Percentiles rank a stretch among this genome's conserved stretches.
Evolutionary conservation across 2,329 filamentous ascomycete species (phyloP).

Genomic region (Paramyrothecium sp.): DNA sequence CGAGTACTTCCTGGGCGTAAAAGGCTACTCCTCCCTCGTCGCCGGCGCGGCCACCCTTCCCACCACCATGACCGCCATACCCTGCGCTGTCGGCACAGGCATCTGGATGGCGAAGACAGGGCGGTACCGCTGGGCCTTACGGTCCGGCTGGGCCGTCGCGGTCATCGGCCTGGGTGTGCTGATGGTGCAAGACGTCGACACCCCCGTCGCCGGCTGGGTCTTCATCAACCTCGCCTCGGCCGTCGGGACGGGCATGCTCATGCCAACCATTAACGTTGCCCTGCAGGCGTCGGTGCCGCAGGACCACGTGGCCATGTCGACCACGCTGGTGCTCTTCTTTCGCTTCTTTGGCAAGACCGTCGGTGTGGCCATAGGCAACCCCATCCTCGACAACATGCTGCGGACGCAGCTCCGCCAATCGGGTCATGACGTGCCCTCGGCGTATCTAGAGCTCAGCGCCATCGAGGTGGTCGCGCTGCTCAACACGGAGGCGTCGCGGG

Average conservation of each 20-base stretch:
- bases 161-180: not conserved
- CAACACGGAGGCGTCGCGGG: no score
- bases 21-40: not conserved
- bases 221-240: not conserved
- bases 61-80: not conserved
- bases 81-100: not conserved
- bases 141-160: not conserved
- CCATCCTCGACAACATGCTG: not conserved
- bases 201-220: not conserved
- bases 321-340: not conserved
- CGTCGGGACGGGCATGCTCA: not conserved
- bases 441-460: no score
- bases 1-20: not conserved
- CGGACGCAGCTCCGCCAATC: no score
- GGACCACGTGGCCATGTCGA: not conserved
- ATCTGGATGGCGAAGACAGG: not conserved
- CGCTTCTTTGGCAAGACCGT: not conserved
- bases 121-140: not conserved
- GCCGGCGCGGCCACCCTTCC: not conserved
- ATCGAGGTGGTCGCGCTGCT: no score
- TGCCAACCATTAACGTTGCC: not conserved
- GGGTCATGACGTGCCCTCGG: no score
- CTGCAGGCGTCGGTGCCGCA: not conserved
- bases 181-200: not conserved
- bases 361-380: not conserved